Percentiles rank a stretch among this genome's conserved stretches.
These are phyloP conservation scores for Globisporangium cystogenes DNA, from an alignment of 352 stramenopile genomes.

Conservation along the genomic window DNA sequence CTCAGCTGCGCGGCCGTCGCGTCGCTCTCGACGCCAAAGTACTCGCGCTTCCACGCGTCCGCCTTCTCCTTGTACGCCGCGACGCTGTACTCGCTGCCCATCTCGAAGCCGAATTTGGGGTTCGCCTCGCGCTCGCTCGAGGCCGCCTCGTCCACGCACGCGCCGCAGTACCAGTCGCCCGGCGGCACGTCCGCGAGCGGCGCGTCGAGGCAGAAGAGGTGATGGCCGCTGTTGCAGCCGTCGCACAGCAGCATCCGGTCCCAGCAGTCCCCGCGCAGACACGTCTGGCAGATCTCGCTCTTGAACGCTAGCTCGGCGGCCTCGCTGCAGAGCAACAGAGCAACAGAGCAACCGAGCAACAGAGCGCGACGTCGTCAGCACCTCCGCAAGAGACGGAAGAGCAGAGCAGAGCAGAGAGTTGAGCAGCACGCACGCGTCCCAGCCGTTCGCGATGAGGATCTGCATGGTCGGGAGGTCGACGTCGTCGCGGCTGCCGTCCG, in stretches of 20 bases:
- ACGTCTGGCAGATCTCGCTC: constrained; percentile 81
- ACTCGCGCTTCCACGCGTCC: constrained; percentile 72
- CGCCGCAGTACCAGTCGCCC: constrained; percentile 78
- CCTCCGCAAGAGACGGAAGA: not conserved
- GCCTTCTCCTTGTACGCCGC: constrained; percentile 80
- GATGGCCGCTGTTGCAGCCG: constrained; percentile 74
- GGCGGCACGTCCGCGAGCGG: constrained; percentile 47
- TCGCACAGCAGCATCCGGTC: constrained; percentile 80
- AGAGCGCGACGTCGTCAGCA: not conserved
- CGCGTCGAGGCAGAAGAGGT: constrained; percentile 72
- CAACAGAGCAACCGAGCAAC: not conserved
- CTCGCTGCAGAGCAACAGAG: constrained; percentile 16
- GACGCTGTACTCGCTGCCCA: constrained; percentile 76
- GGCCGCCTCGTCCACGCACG: constrained; percentile 58
- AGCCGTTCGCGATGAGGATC: constrained; percentile 79
- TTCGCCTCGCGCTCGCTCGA: constrained; percentile 31
- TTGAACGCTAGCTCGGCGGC: constrained; percentile 69
- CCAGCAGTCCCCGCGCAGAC: constrained; percentile 75
- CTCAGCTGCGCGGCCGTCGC: constrained; percentile 17
- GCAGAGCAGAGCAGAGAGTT: not conserved
- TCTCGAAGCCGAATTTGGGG: constrained; percentile 82
- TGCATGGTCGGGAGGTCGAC: constrained; percentile 67
- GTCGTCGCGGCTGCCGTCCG: constrained; percentile 44
- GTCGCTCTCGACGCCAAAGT: constrained; percentile 52
- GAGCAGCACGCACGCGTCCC: constrained; percentile 33